Evolutionary conservation across 2,329 filamentous ascomycete genomes (phyloP).

Genomic region (Stachybotrys elegans): DNA sequence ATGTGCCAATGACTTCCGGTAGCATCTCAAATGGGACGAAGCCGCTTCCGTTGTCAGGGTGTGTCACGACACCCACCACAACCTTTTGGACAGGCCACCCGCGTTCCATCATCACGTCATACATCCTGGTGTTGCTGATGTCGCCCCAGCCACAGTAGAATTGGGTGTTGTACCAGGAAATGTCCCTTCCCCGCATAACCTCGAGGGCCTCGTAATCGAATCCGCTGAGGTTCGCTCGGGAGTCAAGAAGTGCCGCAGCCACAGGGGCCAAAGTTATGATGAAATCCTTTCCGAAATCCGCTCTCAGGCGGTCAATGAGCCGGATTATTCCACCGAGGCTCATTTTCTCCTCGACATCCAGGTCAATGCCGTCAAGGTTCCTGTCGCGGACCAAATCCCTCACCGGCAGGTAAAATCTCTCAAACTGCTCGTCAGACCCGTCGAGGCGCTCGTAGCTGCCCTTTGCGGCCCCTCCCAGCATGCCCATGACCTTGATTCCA

Average conservation of each 20-base stretch:
- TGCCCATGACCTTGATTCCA: conserved; percentile 76
- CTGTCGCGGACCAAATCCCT: conserved; percentile 57
- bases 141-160: conserved; percentile 90
- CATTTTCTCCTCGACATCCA: conserved; percentile 77
- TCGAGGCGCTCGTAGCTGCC: conserved; percentile 63
- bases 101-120: conserved; percentile 45
- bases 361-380: conserved; percentile 64
- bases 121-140: conserved; percentile 39
- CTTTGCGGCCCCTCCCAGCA: conserved; percentile 80
- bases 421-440: conserved; percentile 55
- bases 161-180: conserved; percentile 85
- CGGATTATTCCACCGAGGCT: conserved; percentile 60
- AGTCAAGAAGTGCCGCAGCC: conserved; percentile 61
- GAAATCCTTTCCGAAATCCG: conserved; percentile 65
- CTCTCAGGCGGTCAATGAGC: conserved; percentile 61
- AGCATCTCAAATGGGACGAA: conserved; percentile 45
- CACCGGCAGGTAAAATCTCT: conserved; percentile 68
- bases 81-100: conserved; percentile 72
- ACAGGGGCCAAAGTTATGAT: conserved; percentile 80
- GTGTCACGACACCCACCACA: conserved; percentile 77
- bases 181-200: conserved; percentile 55
- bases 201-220: conserved; percentile 78
- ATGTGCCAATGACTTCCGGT: conserved; percentile 32
- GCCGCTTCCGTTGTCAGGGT: conserved; percentile 63
- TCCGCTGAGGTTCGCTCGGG: conserved; percentile 62